Evolutionary conservation across 257 asterid genomes (phyloP), one percentile per base, ranked within the genome.

Genomic region (Lantana camara): DNA sequence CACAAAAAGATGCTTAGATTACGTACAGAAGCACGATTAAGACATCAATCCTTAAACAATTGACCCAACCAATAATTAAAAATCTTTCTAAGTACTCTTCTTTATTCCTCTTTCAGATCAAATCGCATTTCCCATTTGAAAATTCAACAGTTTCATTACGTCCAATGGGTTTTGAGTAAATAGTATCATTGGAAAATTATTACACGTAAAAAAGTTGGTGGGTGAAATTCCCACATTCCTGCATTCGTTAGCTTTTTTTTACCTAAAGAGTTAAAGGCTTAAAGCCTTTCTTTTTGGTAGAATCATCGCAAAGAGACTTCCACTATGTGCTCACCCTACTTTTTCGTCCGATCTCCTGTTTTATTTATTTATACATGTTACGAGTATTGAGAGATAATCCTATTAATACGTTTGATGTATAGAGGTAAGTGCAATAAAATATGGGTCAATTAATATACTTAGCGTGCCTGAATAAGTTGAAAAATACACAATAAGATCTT

Each of bases 31-130:
- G 52, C 51, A 42, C 60, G 68, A 52, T 57, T 22, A 45, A 44
- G 52, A 63, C 32, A 55, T 9, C 0, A 44, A n/a, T 1, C n/a
- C 5, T 7, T 27, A 27, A 27, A 27, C 32, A 27, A 35, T 35
- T 4, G 7, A 35, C 9, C 40, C 40, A 7, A 35, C 40, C 40
- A 35, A 35, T n/a, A 56, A 49, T 56, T 41, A 41, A 38, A 22
- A 65, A 50, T 14, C 77, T 62, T 76, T 62, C 35, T 44, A 38
- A 51, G 42, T 40, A 61, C 75, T 14, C 81, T 61, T 67, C 68
- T 60, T 60, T 59, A 58, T 59, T 65, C 55, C 29, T 45, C 19
- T 45, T 42, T 62, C 7, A 16, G 9, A 29, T 46, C 42, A 50
- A 63, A 15, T 30, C 22, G 57, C 19, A 22, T 51, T 9, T 27